Evolutionary conservation across 257 asterid genomes (phyloP).

Genomic region (Solanum infundibuliforme): DNA sequence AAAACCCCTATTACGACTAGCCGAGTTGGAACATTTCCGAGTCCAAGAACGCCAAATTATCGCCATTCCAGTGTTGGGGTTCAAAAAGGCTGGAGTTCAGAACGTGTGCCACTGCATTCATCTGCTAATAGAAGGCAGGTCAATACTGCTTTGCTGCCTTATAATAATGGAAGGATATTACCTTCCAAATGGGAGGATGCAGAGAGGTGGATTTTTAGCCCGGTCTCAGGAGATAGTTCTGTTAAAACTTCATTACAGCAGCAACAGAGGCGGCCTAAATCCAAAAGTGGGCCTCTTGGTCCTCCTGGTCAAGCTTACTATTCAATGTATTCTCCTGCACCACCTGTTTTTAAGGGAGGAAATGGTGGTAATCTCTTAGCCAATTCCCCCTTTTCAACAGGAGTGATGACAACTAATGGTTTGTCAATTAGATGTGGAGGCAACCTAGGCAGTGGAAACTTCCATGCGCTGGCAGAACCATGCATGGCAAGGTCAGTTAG

Average conservation of each 20-base stretch:
- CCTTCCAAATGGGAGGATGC: constrained; percentile 99
- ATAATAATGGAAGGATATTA: constrained; percentile 54
- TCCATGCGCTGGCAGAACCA: constrained; percentile 36
- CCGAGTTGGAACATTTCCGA: constrained; percentile 48
- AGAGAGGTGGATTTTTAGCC: constrained; percentile 96
- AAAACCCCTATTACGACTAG: constrained; percentile 33
- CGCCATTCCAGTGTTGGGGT: constrained; percentile 48
- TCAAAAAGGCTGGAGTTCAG: constrained; percentile 97
- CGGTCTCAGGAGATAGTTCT: constrained; percentile 57
- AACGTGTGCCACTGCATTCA: constrained; percentile 60
- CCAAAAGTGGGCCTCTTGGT: constrained; percentile 96
- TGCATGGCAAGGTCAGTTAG: constrained; percentile 88
- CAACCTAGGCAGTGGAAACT: constrained; percentile 32
- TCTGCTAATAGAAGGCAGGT: constrained; percentile 35
- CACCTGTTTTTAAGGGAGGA: constrained; percentile 36
- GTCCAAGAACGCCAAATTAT: constrained; percentile 88
- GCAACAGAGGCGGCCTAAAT: constrained; percentile 63
- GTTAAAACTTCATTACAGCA: constrained; percentile 55
- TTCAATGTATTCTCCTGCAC: constrained; percentile 75
- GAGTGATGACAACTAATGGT: constrained; percentile 53
- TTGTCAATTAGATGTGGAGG: constrained; percentile 36
- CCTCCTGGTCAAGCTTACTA: constrained; percentile 75
- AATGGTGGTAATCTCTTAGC: constrained; percentile 27
- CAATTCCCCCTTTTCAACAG: constrained; percentile 62
- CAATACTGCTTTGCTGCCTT: constrained; percentile 47